Percentiles rank a stretch among this genome's conserved stretches.
Evolutionary conservation across 768 basidiomycete species (phyloP).

Genomic region (Hydnomerulius pinastri): DNA sequence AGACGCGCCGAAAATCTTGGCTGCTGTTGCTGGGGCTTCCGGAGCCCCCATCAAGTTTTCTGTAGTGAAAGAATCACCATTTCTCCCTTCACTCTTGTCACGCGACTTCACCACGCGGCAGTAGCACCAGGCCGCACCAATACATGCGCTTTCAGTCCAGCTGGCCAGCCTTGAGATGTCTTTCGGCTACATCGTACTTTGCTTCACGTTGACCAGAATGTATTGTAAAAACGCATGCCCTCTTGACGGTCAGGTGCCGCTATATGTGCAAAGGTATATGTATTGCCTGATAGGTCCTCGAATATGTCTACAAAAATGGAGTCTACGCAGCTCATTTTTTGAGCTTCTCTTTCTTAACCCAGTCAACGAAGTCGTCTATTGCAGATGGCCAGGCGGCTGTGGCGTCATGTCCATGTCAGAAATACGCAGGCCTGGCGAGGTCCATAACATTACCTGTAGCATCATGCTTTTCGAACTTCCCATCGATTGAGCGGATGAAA

Average conservation of each 20-base stretch:
- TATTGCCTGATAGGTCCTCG: neutral
- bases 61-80: constrained; percentile 27
- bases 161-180: no score
- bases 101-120: constrained; percentile 8
- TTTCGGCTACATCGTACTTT: no score
- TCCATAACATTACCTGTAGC: constrained; percentile 57
- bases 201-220: no score
- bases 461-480: constrained; percentile 72
- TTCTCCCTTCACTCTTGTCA: constrained; percentile 32
- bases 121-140: constrained; percentile 9
- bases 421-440: neutral
- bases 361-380: constrained; percentile 82
- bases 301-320: neutral
- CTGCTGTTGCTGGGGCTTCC: constrained; percentile 25
- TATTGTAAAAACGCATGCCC: neutral
- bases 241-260: neutral
- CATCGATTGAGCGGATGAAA: constrained; percentile 75
- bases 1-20: constrained; percentile 25
- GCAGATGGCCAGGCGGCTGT: constrained; percentile 85
- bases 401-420: constrained; percentile 10
- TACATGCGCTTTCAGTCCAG: constrained; percentile 11
- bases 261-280: neutral
- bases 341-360: constrained; percentile 44
- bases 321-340: constrained; percentile 1
- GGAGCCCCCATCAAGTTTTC: constrained; percentile 25